Evolutionary conservation across 257 asterid genomes (phyloP), one percentile per base, ranked within the genome.

Genomic region (Ophiorrhiza pumila): DNA sequence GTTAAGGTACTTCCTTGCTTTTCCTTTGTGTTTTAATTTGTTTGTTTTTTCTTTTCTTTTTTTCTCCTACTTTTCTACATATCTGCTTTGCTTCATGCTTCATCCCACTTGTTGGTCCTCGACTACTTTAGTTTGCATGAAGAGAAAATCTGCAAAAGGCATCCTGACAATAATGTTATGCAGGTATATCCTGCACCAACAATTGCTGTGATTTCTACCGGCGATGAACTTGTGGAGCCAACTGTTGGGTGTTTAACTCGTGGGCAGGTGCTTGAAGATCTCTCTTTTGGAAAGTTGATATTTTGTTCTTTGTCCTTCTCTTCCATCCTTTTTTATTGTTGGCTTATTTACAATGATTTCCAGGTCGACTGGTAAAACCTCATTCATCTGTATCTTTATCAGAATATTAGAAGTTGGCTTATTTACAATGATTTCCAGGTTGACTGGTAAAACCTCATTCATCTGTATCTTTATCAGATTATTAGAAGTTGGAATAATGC

Each of bases 211-310:
- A 86, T 91, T 71, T 94, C 99, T 58, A 91, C 97, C 6, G 99
- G 97, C 10, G 97, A 94, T 80, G 99, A 94, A 83, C 97, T 94
- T 69, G 99, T 84, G 71, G 99, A 94, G 78, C 96, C 96, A 63
- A 72, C 80, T 31, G 71, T 47, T 52, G 83, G 71, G 79, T 72
- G 82, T 75, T 82, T 94, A 79, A 80, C 74, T 68, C 92, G 87
- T 79, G 99, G 99, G 49, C 97, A 94, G 97, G 99, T 94, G 84
- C 66, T 68, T 53, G 64, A 69, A 77, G 49, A 65, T 42, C 71
- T 68, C 68, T 42, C 71, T 68, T 52, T 18, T 39, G 9, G 39
- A 46, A 47, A 31, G 71, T 70, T 71, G 27, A 5, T 37, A 66
- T 81, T 55, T 53, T 74, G 32, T 46, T 45, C 9, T 23, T 20